Percentiles rank a stretch among this genome's conserved stretches.
These are phyloP conservation scores for Hemerocallis citrina DNA, from an alignment of 106 monocot species.

Conservation along the genomic window DNA sequence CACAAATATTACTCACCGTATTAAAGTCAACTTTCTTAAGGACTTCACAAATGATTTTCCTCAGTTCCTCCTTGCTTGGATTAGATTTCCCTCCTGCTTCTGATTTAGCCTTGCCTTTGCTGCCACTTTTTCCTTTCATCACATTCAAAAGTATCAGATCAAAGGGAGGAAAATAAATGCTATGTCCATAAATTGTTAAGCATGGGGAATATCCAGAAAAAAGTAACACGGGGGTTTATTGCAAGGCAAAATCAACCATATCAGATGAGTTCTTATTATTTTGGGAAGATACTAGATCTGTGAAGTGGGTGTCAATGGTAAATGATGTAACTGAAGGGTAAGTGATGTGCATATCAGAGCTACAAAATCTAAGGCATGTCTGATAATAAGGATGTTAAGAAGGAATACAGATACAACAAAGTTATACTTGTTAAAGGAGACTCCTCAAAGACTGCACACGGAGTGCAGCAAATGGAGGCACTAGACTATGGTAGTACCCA, in stretches of 20 bases:
- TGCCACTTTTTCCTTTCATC: conserved; percentile 33
- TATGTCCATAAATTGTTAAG: no score
- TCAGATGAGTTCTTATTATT: no score
- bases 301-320: background rate
- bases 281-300: background rate
- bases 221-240: no score
- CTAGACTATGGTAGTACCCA: no score
- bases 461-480: no score
- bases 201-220: no score
- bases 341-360: background rate
- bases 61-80: conserved; percentile 64
- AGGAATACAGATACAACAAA: no score
- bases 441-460: no score
- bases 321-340: background rate
- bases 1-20: conserved; percentile 9
- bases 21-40: conserved; percentile 80
- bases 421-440: no score
- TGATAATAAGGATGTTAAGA: background rate
- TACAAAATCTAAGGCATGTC: background rate
- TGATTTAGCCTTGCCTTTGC: conserved; percentile 18
- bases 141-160: background rate
- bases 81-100: conserved; percentile 25
- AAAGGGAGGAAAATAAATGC: background rate
- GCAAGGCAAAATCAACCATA: background rate
- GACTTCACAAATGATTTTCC: conserved; percentile 66